Percentiles rank a stretch among this genome's conserved stretches.
phyloP scores from a whole-genome alignment of 352 stramenopile species.

The Phytophthora pistaciae region DNA sequence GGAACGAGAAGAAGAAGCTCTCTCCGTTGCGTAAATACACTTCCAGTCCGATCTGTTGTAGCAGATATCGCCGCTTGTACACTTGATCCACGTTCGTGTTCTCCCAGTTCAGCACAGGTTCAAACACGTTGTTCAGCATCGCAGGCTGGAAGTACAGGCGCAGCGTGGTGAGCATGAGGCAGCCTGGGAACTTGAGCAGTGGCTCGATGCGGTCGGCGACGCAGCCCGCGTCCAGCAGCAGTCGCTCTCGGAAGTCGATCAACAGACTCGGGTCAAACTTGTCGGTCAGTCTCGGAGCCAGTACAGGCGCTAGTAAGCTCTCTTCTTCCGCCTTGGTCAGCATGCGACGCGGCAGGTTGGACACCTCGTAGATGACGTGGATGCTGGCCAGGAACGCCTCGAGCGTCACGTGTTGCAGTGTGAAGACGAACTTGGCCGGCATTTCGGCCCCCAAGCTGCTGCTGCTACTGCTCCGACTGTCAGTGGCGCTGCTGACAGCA shows the following conservation, averaged over 20 bases:
- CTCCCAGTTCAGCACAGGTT: constrained; percentile 87
- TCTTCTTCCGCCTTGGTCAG: constrained; percentile 80
- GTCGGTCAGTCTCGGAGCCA: constrained; percentile 59
- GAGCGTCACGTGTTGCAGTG: constrained; percentile 72
- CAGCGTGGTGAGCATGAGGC: constrained; percentile 80
- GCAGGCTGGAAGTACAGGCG: constrained; percentile 94
- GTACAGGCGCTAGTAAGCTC: constrained; percentile 63
- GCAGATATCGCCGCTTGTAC: constrained; percentile 90
- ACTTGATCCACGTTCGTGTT: constrained; percentile 79
- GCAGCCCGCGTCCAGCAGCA: constrained; percentile 58
- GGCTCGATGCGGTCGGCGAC: constrained; percentile 85
- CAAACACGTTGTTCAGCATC: constrained; percentile 92
- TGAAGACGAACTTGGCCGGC: constrained; percentile 76
- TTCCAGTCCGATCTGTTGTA: constrained; percentile 91
- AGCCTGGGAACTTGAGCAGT: constrained; percentile 88
- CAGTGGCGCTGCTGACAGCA: neutral
- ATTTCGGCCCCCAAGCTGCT: constrained; percentile 17
- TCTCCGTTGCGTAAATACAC: constrained; percentile 78
- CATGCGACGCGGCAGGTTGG: constrained; percentile 52
- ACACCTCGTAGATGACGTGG: constrained; percentile 62
- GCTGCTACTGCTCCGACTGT: constrained; percentile 11
- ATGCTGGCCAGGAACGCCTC: constrained; percentile 75
- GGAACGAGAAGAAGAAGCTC: constrained; percentile 89
- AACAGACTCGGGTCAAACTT: constrained; percentile 86
- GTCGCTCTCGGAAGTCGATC: constrained; percentile 85